phyloP scores from a whole-genome alignment of 2,329 filamentous ascomycete genomes.

The Metarhizium rileyi region DNA sequence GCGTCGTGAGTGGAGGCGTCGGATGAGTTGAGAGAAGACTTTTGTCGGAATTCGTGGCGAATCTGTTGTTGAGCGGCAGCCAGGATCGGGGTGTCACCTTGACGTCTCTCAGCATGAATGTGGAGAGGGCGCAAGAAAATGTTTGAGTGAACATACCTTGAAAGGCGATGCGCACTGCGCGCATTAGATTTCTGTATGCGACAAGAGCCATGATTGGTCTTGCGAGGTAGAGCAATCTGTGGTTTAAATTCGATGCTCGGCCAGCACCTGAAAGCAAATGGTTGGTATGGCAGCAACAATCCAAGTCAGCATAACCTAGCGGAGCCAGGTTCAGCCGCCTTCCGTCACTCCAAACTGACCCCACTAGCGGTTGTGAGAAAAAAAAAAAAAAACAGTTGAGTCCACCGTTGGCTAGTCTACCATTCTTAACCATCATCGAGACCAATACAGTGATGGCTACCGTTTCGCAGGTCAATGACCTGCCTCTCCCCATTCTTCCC shows the following conservation, averaged over 20 bases:
- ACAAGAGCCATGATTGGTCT: slow-evolving; percentile 48
- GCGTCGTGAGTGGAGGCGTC: slow-evolving; percentile 52
- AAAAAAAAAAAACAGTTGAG: slow-evolving; percentile 9
- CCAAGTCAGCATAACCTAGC: background rate
- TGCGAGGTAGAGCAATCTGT: background rate
- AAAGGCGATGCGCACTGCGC: slow-evolving; percentile 75
- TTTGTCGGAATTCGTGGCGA: slow-evolving; percentile 62
- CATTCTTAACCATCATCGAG: slow-evolving; percentile 8
- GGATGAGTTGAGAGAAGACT: slow-evolving; percentile 46
- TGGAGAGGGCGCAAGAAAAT: background rate
- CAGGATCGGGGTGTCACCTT: slow-evolving; percentile 59
- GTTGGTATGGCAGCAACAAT: background rate
- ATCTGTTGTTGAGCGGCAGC: slow-evolving; percentile 63
- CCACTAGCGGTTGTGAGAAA: slow-evolving; percentile 5
- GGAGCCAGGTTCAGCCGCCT: slow-evolving; percentile 16
- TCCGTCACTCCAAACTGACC: slow-evolving; percentile 9
- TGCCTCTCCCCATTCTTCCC: slow-evolving; percentile 66
- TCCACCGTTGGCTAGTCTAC: slow-evolving; percentile 6
- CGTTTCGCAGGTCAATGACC: slow-evolving; percentile 43
- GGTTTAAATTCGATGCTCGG: background rate
- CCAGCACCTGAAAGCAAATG: background rate
- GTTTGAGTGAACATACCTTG: slow-evolving; percentile 49
- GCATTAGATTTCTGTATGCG: slow-evolving; percentile 74
- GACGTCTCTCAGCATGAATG: slow-evolving; percentile 23
- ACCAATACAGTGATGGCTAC: slow-evolving; percentile 47